A percentile compares a stretch with the other conserved stretches of the same genome.
Conservation (phyloP, 345 rosid species). For the Salix viminalis region DNA sequence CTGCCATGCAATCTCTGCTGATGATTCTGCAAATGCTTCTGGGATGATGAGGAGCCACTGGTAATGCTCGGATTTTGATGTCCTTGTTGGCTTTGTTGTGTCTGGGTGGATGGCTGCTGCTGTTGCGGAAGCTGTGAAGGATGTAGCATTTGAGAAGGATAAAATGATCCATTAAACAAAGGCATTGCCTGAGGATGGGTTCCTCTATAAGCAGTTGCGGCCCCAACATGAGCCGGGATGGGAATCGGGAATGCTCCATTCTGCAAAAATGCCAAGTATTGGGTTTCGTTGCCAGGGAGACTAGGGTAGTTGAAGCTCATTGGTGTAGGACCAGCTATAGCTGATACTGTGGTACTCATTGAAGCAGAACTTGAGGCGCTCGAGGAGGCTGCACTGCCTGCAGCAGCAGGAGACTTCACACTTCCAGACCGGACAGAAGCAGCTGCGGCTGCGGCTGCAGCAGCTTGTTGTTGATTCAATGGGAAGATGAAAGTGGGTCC, state of each 20-base stretch:
- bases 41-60: conserved; percentile 65
- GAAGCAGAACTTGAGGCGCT: conserved; percentile 44
- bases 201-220: conserved; percentile 68
- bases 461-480: conserved; percentile 77
- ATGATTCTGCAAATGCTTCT: conserved; percentile 76
- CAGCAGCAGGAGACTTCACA: conserved; percentile 49
- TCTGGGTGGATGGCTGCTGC: conserved; percentile 36
- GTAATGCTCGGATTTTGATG: conserved; percentile 72
- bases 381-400: conserved; percentile 38
- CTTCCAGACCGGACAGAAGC: conserved; percentile 62
- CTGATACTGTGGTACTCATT: conserved; percentile 44
- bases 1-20: conserved; percentile 53
- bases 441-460: conserved; percentile 65
- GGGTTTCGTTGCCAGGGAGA: conserved; percentile 79
- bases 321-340: conserved; percentile 55
- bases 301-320: conserved; percentile 82
- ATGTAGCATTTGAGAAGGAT: conserved; percentile 83
- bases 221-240: conserved; percentile 80
- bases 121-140: conserved; percentile 72
- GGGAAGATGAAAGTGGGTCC: conserved; percentile 88
- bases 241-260: conserved; percentile 77
- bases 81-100: conserved; percentile 60
- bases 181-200: conserved; percentile 68
- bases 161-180: conserved; percentile 79
- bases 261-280: conserved; percentile 84